phyloP scores from a whole-genome alignment of 768 basidiomycete species.

The Cyclocybe cylindracea region DNA sequence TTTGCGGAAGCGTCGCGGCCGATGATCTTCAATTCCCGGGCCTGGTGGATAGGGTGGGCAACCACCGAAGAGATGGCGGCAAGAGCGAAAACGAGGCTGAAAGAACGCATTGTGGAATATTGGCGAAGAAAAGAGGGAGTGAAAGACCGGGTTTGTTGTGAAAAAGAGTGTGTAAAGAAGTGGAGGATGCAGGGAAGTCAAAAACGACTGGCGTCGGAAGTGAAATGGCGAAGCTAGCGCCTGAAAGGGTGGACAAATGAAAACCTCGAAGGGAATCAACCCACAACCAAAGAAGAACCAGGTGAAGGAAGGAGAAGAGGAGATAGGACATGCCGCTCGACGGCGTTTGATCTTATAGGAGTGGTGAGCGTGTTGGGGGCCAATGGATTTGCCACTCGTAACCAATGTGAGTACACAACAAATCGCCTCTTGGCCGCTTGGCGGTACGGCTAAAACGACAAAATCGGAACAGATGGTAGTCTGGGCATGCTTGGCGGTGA shows the following conservation, averaged over 20 bases:
- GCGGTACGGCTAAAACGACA: neutral
- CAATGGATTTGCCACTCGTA: neutral
- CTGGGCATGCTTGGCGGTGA: constrained; percentile 9
- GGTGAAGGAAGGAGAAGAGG: constrained; percentile 3
- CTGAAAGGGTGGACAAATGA: constrained; percentile 3
- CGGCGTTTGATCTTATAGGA: neutral
- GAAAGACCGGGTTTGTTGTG: neutral
- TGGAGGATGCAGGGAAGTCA: neutral
- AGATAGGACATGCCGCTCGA: neutral
- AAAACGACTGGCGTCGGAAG: constrained; percentile 10
- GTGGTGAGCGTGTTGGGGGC: no score
- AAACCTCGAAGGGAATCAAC: constrained; percentile 11
- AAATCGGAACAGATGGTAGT: neutral
- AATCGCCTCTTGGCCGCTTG: neutral
- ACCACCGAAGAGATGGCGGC: constrained; percentile 2
- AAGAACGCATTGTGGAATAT: constrained; percentile 9
- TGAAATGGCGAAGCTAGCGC: constrained; percentile 16
- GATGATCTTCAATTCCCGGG: constrained; percentile 13
- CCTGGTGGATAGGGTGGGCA: constrained; percentile 14
- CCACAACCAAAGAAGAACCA: constrained; percentile 6
- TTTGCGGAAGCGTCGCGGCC: constrained; percentile 6
- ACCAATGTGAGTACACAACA: neutral
- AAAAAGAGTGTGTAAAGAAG: neutral
- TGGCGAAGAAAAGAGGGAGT: neutral
- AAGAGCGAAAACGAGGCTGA: constrained; percentile 4